Base-by-base conservation (phyloP, 2,329 filamentous ascomycete genomes). In the Lasiodiplodia citricola region DNA sequence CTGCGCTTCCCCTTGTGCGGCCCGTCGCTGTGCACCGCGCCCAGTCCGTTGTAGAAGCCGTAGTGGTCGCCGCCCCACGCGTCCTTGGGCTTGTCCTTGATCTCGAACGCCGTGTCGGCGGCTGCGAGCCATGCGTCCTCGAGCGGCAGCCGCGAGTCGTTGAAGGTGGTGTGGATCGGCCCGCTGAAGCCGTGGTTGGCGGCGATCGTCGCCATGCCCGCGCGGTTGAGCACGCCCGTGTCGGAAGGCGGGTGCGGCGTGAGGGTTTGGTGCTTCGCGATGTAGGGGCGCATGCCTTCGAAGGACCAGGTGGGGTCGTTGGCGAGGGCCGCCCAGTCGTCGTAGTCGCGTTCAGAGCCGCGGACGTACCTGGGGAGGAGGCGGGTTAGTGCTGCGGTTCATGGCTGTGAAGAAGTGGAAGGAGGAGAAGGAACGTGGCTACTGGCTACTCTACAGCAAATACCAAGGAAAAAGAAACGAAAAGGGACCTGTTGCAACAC, bases 201-300 rank as follows among this genome's bases (percentile, higher is more conserved):
- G 21, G 75, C 76, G 14, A 76, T 73, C 54, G 76, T 76, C 14
- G 76, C 75, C 66, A 77, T 74, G 4, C 74, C 74, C 2, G 72
- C 72, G 11, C 72, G 71, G 58, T 79, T 73, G 0, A 57, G 55
- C 13, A 31, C 73, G 4, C 72, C 72, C 10, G 71, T 70, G 56
- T 78, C 72, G 0, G 72, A 72, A 18, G 78, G 73, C 47, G 68
- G 62, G 11, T 74, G 73, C 10, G 74, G 72, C 54, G 77, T 77
- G 11, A 80, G 73, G 2, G 74, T 80, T 65, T 80, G 78, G 66
- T 80, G 79, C 72, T 79, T 80, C 54, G 75, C 73, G 73, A 79
- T 76, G 74, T 83, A 87, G 2, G 82, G 82, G 18, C 83, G 76
- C 37, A 86, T 78, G 11, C 79, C 79, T 4, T 83, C 74, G 67